phyloP scores from a whole-genome alignment of 176 grass and related monocot genomes.

The Ananas comosus region DNA sequence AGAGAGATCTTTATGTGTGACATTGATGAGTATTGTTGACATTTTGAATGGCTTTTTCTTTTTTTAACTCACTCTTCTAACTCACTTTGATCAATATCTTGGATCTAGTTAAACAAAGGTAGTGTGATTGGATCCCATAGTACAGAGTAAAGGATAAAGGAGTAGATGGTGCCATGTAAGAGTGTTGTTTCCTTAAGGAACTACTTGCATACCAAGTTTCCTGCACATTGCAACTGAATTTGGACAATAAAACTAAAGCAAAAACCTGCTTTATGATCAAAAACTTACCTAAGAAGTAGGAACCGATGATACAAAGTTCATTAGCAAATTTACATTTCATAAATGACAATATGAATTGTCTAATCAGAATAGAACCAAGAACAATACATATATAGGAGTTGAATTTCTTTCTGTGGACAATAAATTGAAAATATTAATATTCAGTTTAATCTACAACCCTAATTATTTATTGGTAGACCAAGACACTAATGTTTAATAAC shows the following conservation, averaged over 20 bases:
- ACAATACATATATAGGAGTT: not conserved
- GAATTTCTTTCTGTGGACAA: not conserved
- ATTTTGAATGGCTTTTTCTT: slow-evolving; percentile 19
- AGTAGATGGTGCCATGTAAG: slow-evolving; percentile 1
- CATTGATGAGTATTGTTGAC: slow-evolving; percentile 50
- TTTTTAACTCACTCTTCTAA: slow-evolving; percentile 26
- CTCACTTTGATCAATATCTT: slow-evolving; percentile 18
- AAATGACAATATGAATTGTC: no score
- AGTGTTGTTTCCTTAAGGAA: not conserved
- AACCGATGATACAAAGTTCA: not conserved
- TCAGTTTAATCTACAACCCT: no score
- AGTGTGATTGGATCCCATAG: slow-evolving; percentile 23
- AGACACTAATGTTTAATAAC: no score
- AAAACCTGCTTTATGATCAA: not conserved
- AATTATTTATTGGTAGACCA: no score
- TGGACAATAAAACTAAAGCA: not conserved
- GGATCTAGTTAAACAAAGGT: slow-evolving; percentile 24
- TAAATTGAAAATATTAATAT: no score
- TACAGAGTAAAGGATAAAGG: slow-evolving; percentile 8
- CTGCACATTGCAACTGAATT: slow-evolving; percentile 2
- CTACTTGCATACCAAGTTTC: slow-evolving; percentile 29
- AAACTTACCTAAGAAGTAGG: slow-evolving; percentile 12
- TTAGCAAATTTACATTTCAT: no score
- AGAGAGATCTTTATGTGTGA: slow-evolving; percentile 31
- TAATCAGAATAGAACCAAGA: no score